phyloP scores from a whole-genome alignment of 257 asterid species.

The Vinca minor region DNA sequence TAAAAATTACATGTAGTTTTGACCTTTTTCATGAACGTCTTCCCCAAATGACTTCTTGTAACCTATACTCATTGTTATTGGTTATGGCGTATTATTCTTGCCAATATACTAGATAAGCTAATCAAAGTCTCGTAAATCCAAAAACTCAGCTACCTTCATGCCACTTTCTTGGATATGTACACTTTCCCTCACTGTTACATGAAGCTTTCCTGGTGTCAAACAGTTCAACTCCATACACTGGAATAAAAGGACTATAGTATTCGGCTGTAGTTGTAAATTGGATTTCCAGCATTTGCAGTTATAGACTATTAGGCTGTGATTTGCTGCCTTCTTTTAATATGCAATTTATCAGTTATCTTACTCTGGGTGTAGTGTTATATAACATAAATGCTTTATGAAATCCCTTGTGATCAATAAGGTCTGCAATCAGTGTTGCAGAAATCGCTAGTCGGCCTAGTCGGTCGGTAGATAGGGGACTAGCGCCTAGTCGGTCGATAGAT shows the following conservation, averaged over 20 bases:
- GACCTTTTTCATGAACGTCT: too few relatives aligned
- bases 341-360: too few relatives aligned
- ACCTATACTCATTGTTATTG: neutral
- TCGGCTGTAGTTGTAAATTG: too few relatives aligned
- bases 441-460: too few relatives aligned
- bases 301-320: neutral
- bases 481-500: too few relatives aligned
- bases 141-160: neutral
- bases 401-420: too few relatives aligned
- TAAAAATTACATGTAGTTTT: too few relatives aligned
- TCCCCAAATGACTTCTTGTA: neutral
- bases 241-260: neutral
- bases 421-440: too few relatives aligned
- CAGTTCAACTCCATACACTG: neutral
- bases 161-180: neutral
- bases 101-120: neutral
- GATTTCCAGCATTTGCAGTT: too few relatives aligned
- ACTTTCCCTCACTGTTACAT: neutral
- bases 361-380: neutral
- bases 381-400: too few relatives aligned
- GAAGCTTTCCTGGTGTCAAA: too few relatives aligned
- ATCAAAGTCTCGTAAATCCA: neutral
- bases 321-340: neutral
- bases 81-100: neutral
- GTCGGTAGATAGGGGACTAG: too few relatives aligned